phyloP scores from a whole-genome alignment of 2,329 filamentous ascomycete species.

The Xylaria sp. region DNA sequence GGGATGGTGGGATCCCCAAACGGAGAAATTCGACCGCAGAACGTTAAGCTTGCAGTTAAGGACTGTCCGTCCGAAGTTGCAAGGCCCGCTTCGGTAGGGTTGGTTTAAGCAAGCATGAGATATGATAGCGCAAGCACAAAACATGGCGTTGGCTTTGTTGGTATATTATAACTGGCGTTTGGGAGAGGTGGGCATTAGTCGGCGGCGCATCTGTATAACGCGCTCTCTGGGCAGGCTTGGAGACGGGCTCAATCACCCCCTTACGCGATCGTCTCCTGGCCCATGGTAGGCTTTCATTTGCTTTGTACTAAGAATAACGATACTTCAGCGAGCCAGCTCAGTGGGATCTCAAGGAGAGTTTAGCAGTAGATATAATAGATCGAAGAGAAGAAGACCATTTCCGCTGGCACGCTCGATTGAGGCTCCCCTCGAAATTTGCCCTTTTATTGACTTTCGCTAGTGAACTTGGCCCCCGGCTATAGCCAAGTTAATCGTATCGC shows the following conservation, averaged over 20 bases:
- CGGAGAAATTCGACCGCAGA: conserved; percentile 55
- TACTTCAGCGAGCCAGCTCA: conserved; percentile 8
- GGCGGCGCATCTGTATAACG: conserved; percentile 24
- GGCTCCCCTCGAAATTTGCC: too few species aligned
- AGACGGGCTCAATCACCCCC: not conserved
- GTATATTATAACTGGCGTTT: conserved; percentile 33
- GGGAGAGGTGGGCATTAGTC: conserved; percentile 16
- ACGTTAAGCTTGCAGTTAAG: conserved; percentile 32
- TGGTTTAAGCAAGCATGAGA: not conserved
- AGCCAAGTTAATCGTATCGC: too few species aligned
- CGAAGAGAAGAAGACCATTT: not conserved
- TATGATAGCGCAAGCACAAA: conserved; percentile 16
- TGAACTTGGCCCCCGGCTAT: too few species aligned
- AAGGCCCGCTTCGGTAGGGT: conserved; percentile 37
- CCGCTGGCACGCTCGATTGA: not conserved
- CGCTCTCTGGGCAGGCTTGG: conserved; percentile 9
- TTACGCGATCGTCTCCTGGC: not conserved
- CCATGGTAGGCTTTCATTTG: conserved; percentile 13
- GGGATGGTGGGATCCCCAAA: conserved; percentile 68
- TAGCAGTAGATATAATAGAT: conserved; percentile 22
- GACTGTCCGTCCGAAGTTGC: conserved; percentile 36
- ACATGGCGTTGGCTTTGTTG: conserved; percentile 19
- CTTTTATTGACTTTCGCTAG: not conserved
- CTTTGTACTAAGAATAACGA: conserved; percentile 17
- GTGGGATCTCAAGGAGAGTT: conserved; percentile 11